These are phyloP conservation scores for Pseudoscleropodium purum DNA, from an alignment of 225 moss, liverwort and hornwort species.

Conservation along the genomic window DNA sequence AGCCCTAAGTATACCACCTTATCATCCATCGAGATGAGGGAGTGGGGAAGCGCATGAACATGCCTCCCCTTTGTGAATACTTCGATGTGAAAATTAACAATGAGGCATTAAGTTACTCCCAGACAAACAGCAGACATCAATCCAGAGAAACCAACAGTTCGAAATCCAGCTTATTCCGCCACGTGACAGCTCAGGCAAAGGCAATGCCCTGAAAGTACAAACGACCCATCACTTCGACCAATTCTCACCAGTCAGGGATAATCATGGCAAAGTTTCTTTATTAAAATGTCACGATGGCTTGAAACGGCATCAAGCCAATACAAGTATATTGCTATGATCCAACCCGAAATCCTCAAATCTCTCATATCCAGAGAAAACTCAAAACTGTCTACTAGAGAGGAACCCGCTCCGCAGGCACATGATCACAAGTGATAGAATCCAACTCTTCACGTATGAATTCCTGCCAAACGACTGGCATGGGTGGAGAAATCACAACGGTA, in stretches of 20 bases:
- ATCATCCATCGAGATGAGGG: not conserved
- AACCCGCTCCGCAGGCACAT: not conserved
- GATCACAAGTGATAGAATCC: not conserved
- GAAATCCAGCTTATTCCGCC: not conserved
- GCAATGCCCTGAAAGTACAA: not conserved
- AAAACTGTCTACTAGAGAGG: not conserved
- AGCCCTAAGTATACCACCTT: not conserved
- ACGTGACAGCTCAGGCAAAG: not conserved
- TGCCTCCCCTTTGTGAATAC: not conserved
- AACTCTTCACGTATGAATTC: not conserved
- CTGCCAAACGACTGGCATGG: not conserved
- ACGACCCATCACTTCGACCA: not conserved
- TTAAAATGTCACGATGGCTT: not conserved
- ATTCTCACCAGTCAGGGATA: not conserved
- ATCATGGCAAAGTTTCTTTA: not conserved
- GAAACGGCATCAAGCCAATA: constrained; percentile 1
- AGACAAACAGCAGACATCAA: not conserved
- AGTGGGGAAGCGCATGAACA: not conserved
- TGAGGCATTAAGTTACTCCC: not conserved
- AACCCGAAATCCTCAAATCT: not conserved
- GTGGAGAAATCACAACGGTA: not conserved
- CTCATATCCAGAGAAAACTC: not conserved
- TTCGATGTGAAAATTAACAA: not conserved
- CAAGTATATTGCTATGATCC: not conserved
- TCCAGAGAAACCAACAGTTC: not conserved